Conservation (phyloP, 2,329 filamentous ascomycete genomes). For the Cladophialophora psammophila region DNA sequence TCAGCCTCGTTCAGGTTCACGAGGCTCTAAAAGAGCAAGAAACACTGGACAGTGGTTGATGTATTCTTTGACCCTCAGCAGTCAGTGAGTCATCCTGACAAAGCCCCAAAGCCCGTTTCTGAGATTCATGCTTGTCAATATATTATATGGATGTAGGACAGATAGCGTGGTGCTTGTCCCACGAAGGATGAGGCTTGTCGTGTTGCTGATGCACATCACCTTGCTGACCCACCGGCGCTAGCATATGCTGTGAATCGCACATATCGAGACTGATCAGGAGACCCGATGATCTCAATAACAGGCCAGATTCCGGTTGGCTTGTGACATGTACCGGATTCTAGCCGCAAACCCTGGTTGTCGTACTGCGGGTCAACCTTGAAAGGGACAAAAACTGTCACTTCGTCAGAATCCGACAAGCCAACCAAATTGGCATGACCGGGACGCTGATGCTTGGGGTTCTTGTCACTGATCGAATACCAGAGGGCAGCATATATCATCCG, state of each 20-base stretch:
- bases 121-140: neutral
- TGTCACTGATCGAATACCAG: conserved; percentile 6
- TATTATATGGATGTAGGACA: neutral
- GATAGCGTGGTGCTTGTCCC: neutral
- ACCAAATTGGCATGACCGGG: conserved; percentile 9
- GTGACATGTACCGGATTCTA: neutral
- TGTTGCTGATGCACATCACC: neutral
- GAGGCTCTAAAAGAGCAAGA: neutral
- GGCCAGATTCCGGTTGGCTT: neutral
- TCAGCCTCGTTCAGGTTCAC: neutral
- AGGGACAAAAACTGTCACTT: neutral
- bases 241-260: neutral
- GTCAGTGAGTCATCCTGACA: neutral
- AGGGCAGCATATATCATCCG: conserved; percentile 14
- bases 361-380: neutral
- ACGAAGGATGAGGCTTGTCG: neutral
- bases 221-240: neutral
- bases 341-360: neutral
- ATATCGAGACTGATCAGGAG: neutral
- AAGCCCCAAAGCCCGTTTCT: neutral
- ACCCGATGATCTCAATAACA: neutral
- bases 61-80: neutral
- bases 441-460: neutral
- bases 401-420: neutral
- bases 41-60: neutral